Evolutionary conservation across 805 yeast species (phyloP), one percentile per base, ranked within the genome.

Genomic region (Candida tallmaniae): DNA sequence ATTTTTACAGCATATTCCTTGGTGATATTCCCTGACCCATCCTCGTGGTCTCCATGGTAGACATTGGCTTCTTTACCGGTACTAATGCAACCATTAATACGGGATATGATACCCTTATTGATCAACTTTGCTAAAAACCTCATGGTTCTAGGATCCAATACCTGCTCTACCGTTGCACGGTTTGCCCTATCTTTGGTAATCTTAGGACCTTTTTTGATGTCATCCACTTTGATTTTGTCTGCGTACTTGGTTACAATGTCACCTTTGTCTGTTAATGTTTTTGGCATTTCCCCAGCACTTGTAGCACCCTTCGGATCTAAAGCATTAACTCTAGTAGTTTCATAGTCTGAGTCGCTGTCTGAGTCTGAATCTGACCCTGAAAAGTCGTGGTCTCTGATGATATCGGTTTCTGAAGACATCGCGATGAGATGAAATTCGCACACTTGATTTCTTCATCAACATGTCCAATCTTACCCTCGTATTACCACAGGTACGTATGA

Each of bases 21-120:
- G 40, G 65, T 68, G 4, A 53, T 50, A 17, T 30, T 44, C 1
- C 56, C 50, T 36, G 70, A 64, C 4, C 93, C 95, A 12, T 52
- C 65, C 9, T 95, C 96, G 52, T 85, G 90, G 46, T 64, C 69
- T 12, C 69, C 73, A 41, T 65, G 73, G 55, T 93, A 93, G 0
- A 93, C 97, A 52, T 93, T 93, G n/a, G 98, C 98, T 59, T 93
- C 99, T 57, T 93, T 93, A 31, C 99, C 99, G 0, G 98, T 93
- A 49, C 93, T 80, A 31, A 93, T 70, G 56, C 97, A 93, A 9
- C 98, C 98, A 48, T 89, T 86, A 49, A 93, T 80, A 46, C 83
- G 78, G 2, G 93, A 78, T 22, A 93, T 76, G 5, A 85, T 73
- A 4, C 96, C 96, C 47, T 84, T 80, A 51, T 80, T 84, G 57